Conservation (phyloP, 495 filamentous ascomycete species). For the Aspergillus campestris region DNA sequence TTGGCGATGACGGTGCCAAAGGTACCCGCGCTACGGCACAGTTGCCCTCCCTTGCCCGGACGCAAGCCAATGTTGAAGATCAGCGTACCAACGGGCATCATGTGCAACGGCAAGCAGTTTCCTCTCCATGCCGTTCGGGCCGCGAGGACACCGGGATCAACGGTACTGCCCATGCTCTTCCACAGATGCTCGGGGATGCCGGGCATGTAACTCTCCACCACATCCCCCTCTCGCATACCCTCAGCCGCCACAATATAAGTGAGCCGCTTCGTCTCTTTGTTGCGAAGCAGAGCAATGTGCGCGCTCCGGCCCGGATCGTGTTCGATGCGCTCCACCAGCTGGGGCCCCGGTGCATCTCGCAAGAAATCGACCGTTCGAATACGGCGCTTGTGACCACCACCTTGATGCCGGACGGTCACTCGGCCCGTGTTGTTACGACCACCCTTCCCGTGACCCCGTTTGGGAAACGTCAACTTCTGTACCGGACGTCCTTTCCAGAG, state of each 20-base stretch:
- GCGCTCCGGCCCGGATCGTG: slow-evolving; percentile 89
- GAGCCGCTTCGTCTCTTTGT: slow-evolving; percentile 45
- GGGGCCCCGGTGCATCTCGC: slow-evolving; percentile 65
- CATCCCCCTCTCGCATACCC: slow-evolving; percentile 85
- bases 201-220: slow-evolving; percentile 79
- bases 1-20: slow-evolving; percentile 80
- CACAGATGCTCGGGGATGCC: slow-evolving; percentile 81
- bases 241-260: slow-evolving; percentile 91
- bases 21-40: slow-evolving; percentile 90
- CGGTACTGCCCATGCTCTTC: slow-evolving; percentile 78
- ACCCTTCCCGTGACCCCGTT: slow-evolving; percentile 85
- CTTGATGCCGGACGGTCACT: slow-evolving; percentile 82
- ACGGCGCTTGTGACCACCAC: slow-evolving; percentile 82
- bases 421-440: slow-evolving; percentile 81
- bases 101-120: slow-evolving; percentile 88
- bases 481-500: slow-evolving; percentile 88
- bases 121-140: slow-evolving; percentile 90
- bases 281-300: slow-evolving; percentile 78
- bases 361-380: slow-evolving; percentile 86
- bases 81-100: slow-evolving; percentile 86
- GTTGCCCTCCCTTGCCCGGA: slow-evolving; percentile 64
- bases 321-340: slow-evolving; percentile 87
- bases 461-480: slow-evolving; percentile 74
- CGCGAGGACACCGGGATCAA: slow-evolving; percentile 91
- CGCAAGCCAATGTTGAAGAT: slow-evolving; percentile 83